phyloP scores from a whole-genome alignment of 306 rosid genomes.

The Begonia loranthoides region DNA sequence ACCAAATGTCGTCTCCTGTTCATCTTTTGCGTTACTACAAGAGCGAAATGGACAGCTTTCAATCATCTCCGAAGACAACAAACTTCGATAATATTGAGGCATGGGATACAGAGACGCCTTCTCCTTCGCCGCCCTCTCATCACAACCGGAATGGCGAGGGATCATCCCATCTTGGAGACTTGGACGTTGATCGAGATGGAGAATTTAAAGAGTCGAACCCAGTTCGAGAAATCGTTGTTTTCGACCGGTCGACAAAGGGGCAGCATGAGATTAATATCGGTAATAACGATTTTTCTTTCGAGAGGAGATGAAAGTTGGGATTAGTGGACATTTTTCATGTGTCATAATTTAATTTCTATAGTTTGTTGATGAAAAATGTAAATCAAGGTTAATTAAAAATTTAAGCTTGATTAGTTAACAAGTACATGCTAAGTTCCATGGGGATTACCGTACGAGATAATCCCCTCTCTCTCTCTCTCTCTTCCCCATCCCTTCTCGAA shows the following conservation, averaged over 20 bases:
- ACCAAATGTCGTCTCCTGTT: constrained; percentile 43
- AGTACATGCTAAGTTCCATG: too few species aligned
- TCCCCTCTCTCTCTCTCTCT: background rate
- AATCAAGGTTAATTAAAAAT: too few species aligned
- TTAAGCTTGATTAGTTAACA: too few species aligned
- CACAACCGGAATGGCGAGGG: constrained; percentile 8
- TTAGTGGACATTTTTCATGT: too few species aligned
- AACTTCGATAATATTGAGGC: constrained; percentile 10
- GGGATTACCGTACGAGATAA: too few species aligned
- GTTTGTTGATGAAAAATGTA: too few species aligned
- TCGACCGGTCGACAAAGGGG: too few species aligned
- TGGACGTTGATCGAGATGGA: constrained; percentile 12
- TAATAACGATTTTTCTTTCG: constrained; percentile 47
- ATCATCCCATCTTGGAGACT: constrained; percentile 17
- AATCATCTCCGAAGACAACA: constrained; percentile 21
- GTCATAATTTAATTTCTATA: too few species aligned
- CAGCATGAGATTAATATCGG: constrained; percentile 19
- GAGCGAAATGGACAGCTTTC: constrained; percentile 38
- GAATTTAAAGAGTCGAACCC: constrained; percentile 5
- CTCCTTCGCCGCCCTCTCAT: constrained; percentile 28
- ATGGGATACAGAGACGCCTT: constrained; percentile 28
- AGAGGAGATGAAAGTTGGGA: constrained; percentile 12
- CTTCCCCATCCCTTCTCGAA: background rate
- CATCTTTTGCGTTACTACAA: constrained; percentile 41
- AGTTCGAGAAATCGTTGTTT: background rate